phyloP scores from a whole-genome alignment of 1,284 basidiomycete genomes.

The Ganoderma lingzhi region DNA sequence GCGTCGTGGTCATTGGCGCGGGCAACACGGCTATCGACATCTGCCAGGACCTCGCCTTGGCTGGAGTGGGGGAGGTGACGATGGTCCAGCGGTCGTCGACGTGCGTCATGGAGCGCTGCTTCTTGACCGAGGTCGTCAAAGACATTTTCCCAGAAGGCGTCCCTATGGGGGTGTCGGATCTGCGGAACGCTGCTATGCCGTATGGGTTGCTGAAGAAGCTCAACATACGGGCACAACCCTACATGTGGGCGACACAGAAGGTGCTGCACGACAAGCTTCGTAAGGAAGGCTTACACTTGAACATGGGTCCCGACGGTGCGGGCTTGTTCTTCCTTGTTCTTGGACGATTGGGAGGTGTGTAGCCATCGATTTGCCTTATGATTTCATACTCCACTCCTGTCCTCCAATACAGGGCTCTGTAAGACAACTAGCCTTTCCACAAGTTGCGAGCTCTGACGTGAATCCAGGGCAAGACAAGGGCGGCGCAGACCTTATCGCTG shows the following conservation, averaged over 20 bases:
- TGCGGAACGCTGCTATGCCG: slow-evolving; percentile 51
- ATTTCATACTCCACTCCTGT: neutral
- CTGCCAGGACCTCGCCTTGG: slow-evolving; percentile 51
- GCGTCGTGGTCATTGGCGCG: slow-evolving; percentile 60
- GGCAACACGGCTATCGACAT: slow-evolving; percentile 57
- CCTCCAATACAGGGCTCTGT: slow-evolving; percentile 29
- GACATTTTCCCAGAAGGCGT: slow-evolving; percentile 49
- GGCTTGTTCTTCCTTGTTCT: slow-evolving; percentile 54
- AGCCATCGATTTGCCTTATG: neutral
- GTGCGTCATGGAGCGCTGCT: slow-evolving; percentile 39
- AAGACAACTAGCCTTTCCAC: neutral
- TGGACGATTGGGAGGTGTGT: slow-evolving; percentile 47
- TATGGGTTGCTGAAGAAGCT: slow-evolving; percentile 47
- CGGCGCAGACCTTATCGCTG: slow-evolving; percentile 57
- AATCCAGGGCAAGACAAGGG: slow-evolving; percentile 49
- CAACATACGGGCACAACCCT: slow-evolving; percentile 27
- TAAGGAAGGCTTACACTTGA: slow-evolving; percentile 64
- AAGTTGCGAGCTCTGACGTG: neutral
- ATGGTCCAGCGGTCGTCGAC: slow-evolving; percentile 44
- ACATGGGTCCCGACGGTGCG: slow-evolving; percentile 61
- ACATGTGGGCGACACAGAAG: slow-evolving; percentile 42
- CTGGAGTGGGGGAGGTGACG: slow-evolving; percentile 44
- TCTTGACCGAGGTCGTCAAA: slow-evolving; percentile 36
- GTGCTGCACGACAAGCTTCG: slow-evolving; percentile 64
- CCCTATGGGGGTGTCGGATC: slow-evolving; percentile 53